These are phyloP conservation scores for Phalaenopsis aphrodite DNA, from an alignment of 106 monocot genomes.

Conservation along the genomic window DNA sequence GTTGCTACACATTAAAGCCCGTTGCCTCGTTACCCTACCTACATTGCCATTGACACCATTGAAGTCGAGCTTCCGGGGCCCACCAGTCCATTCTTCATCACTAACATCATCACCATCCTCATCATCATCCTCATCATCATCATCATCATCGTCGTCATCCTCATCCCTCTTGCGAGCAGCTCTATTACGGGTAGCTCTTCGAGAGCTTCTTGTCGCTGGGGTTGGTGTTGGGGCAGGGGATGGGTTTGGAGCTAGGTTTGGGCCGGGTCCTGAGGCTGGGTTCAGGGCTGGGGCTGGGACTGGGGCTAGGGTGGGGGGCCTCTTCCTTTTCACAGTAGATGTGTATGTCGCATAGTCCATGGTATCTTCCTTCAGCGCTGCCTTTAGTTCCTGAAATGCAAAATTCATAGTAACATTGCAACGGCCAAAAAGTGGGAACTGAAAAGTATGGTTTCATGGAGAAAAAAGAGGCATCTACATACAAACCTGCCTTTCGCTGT, in stretches of 20 bases:
- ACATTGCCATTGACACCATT: constrained; percentile 22
- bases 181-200: constrained; percentile 20
- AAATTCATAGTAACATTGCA: too few relatives aligned
- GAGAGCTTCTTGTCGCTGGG: constrained; percentile 37
- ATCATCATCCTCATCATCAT: constrained; percentile 24
- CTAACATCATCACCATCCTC: constrained; percentile 7
- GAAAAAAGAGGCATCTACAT: too few relatives aligned
- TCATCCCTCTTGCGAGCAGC: neutral
- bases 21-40: constrained; percentile 53
- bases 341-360: constrained; percentile 62
- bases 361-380: constrained; percentile 64
- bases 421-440: too few relatives aligned
- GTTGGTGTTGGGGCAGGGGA: neutral
- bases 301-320: constrained; percentile 18
- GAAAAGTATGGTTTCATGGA: too few relatives aligned
- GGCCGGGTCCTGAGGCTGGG: neutral
- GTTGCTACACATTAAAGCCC: constrained; percentile 24
- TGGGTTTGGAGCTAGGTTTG: too few relatives aligned
- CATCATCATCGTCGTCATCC: neutral
- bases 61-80: constrained; percentile 54
- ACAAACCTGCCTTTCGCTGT: too few relatives aligned
- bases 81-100: constrained; percentile 79
- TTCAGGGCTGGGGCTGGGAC: constrained; percentile 6
- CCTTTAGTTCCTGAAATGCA: constrained; percentile 64
- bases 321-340: constrained; percentile 46